A percentile compares a stretch with the other conserved stretches of the same genome.
phyloP scores from a whole-genome alignment of 1,284 basidiomycete genomes.

The Leucoagaricus sp. region DNA sequence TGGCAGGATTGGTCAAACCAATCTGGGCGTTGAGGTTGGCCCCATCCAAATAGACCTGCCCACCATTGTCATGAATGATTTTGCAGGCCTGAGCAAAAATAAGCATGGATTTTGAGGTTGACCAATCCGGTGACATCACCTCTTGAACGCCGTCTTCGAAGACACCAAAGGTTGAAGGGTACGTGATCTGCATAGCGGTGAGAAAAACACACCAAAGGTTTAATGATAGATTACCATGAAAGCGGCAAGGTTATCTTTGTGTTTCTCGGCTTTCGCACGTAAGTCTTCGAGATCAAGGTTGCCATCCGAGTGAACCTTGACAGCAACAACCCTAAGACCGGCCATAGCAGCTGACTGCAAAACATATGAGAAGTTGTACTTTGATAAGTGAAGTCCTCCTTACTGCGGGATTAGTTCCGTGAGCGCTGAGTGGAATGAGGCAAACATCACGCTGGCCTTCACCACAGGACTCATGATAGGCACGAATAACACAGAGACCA shows the following conservation, averaged over 20 bases:
- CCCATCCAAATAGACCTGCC: conserved; percentile 97
- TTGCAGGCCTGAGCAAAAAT: conserved; percentile 87
- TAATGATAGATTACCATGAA: conserved; percentile 91
- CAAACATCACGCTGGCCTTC: conserved; percentile 90
- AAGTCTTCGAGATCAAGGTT: conserved; percentile 90
- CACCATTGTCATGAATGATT: conserved; percentile 93
- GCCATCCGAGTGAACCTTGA: conserved; percentile 88
- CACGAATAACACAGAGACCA: conserved; percentile 90
- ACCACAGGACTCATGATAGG: conserved; percentile 90
- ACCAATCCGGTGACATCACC: too few species aligned
- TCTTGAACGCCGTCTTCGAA: conserved; percentile 93
- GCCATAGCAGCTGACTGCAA: conserved; percentile 92
- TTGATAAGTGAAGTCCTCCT: conserved; percentile 1
- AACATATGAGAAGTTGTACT: conserved; percentile 12
- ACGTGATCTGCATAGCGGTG: conserved; percentile 66
- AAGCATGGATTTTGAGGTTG: too few species aligned
- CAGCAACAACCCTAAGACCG: conserved; percentile 92
- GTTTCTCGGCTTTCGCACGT: conserved; percentile 83
- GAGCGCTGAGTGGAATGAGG: conserved; percentile 93
- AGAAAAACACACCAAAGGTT: conserved; percentile 3
- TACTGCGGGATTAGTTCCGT: conserved; percentile 94
- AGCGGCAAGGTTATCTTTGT: conserved; percentile 91
- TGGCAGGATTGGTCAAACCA: conserved; percentile 93
- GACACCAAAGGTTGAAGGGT: conserved; percentile 96
- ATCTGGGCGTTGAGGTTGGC: conserved; percentile 97